A percentile compares a stretch with the other conserved stretches of the same genome.
phyloP scores from a whole-genome alignment of 495 filamentous ascomycete genomes.

The Hypoxylon subgilvum region DNA sequence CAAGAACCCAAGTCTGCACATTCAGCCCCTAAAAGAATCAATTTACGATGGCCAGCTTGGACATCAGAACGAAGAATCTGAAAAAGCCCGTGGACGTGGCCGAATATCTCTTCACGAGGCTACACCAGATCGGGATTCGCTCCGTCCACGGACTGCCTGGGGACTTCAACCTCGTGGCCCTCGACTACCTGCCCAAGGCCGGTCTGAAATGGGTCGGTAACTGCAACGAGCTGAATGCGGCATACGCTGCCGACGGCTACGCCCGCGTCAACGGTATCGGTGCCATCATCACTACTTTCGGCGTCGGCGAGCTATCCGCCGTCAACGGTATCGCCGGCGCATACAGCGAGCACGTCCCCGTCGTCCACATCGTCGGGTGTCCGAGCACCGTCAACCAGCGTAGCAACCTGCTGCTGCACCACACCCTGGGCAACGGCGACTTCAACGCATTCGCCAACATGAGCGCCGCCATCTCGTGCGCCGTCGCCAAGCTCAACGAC shows the following conservation, averaged over 20 bases:
- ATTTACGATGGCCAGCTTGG: slow-evolving; percentile 33
- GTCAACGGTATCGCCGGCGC: slow-evolving; percentile 75
- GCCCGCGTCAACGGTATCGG: slow-evolving; percentile 73
- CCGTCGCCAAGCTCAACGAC: slow-evolving; percentile 71
- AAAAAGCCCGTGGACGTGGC: slow-evolving; percentile 56
- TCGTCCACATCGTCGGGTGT: slow-evolving; percentile 83
- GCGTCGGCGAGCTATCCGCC: slow-evolving; percentile 79
- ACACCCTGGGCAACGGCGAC: slow-evolving; percentile 91
- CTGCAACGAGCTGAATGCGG: slow-evolving; percentile 83
- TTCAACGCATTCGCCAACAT: slow-evolving; percentile 86
- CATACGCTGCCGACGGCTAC: slow-evolving; percentile 82
- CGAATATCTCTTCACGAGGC: slow-evolving; percentile 72
- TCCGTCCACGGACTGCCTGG: slow-evolving; percentile 76
- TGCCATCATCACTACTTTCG: slow-evolving; percentile 79
- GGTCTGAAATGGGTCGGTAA: slow-evolving; percentile 79
- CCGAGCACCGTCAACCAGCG: slow-evolving; percentile 65
- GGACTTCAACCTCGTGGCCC: slow-evolving; percentile 73
- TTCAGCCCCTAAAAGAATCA: neutral
- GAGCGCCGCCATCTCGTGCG: slow-evolving; percentile 72
- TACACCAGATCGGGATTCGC: slow-evolving; percentile 70
- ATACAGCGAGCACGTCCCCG: slow-evolving; percentile 75
- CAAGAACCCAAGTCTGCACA: too few species aligned
- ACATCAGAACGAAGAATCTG: slow-evolving; percentile 47
- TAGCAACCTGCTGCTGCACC: slow-evolving; percentile 77
- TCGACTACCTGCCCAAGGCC: slow-evolving; percentile 68